Evolutionary conservation across 352 stramenopile species (phyloP), one percentile per base, ranked within the genome.

Genomic region (Phytophthora pluvialis): DNA sequence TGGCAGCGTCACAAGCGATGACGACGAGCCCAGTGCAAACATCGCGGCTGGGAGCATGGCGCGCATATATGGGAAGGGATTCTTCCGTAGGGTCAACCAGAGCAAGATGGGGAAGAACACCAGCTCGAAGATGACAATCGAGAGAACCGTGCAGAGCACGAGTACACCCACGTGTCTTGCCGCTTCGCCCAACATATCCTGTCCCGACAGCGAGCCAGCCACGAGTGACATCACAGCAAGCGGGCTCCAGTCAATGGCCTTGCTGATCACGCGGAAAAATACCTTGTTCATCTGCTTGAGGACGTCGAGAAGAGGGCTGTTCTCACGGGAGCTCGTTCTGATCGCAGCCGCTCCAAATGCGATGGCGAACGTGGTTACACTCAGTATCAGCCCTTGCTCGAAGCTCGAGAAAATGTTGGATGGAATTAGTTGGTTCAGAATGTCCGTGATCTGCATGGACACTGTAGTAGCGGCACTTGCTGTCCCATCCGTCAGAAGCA

Each of bases 211-310:
- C 18, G 82, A 91, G 1, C 83, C 78, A 1, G 85, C 83, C 28
- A 94, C 73, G 8, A 94, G 79, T 32, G 85, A 94, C n/a, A 81
- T 28, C 6, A 94, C 81, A 3, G 81, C 82, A 15, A 90, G 15
- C 12, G 85, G 83, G 25, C 78, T 91, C 74, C 73, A 90, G 68
- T 78, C 73, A 47, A 92, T 84, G 21, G 86, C 67, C 40, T 83
- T 86, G 43, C 67, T 51, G 56, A 94, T 90, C 26, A 91, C 60
- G 15, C 75, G 69, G 51, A 88, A 87, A 45, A 93, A 90, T 13
- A 91, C 83, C 32, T 82, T 77, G 71, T 87, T 90, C 67, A 90
- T 77, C 48, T 91, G 83, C 45, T 86, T 78, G 18, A 91, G 67
- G 6, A 86, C 60, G 29, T 83, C 74, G 11, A 89, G 65, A 33